phyloP scores from a whole-genome alignment of 139 green algal species.

The Gonium pectorale region DNA sequence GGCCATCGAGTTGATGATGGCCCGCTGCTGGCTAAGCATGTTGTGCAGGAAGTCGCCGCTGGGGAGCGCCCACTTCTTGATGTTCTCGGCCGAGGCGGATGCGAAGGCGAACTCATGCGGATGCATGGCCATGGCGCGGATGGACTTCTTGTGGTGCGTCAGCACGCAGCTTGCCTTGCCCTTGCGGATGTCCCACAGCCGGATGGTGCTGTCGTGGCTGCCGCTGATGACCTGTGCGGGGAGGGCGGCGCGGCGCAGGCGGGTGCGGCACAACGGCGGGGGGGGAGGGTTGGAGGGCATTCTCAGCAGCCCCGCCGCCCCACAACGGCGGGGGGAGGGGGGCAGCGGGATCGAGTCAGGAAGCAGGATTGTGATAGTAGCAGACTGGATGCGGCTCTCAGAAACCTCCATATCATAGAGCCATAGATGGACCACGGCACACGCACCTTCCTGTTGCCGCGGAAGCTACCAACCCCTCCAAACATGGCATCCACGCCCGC shows the following conservation, averaged over 20 bases:
- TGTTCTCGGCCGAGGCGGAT: slow-evolving; percentile 92
- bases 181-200: slow-evolving; percentile 77
- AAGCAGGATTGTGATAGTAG: too few relatives aligned
- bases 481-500: too few relatives aligned
- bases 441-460: too few relatives aligned
- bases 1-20: slow-evolving; percentile 95
- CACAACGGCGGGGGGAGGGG: too few relatives aligned
- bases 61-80: slow-evolving; percentile 97
- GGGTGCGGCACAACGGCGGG: background rate
- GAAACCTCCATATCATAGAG: too few relatives aligned
- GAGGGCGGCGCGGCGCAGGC: background rate
- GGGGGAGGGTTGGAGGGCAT: too few relatives aligned
- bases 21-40: slow-evolving; percentile 91
- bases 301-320: too few relatives aligned
- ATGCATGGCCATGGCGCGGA: slow-evolving; percentile 85
- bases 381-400: too few relatives aligned
- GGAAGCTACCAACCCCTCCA: too few relatives aligned
- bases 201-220: slow-evolving; percentile 70
- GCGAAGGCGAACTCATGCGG: slow-evolving; percentile 90
- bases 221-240: slow-evolving; percentile 87
- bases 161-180: slow-evolving; percentile 89
- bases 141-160: slow-evolving; percentile 98
- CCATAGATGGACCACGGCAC: too few relatives aligned
- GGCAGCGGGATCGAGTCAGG: too few relatives aligned
- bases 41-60: slow-evolving; percentile 97